Conservation (phyloP, 768 basidiomycete species). For the Naganishia vaughanmartiniae region DNA sequence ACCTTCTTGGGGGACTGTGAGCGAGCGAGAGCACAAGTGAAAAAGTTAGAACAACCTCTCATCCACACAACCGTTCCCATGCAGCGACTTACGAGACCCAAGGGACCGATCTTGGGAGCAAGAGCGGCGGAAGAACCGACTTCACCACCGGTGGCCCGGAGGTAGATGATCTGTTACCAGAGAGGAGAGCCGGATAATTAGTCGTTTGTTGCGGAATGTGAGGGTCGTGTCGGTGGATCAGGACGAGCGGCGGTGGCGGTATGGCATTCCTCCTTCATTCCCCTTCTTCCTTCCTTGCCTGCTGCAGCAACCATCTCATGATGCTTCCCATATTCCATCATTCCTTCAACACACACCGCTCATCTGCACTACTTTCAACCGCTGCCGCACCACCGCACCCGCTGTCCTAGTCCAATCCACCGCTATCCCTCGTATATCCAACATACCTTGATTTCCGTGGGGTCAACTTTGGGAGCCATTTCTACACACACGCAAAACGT, state of each 20-base stretch:
- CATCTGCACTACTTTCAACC: no score
- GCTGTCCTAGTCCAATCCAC: no score
- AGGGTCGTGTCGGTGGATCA: background rate
- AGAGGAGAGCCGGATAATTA: no score
- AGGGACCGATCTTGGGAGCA: conserved; percentile 99
- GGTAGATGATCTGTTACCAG: conserved; percentile 74
- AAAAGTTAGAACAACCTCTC: background rate
- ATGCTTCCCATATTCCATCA: background rate
- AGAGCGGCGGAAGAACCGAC: conserved; percentile 97
- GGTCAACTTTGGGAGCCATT: conserved; percentile 63
- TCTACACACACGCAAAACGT: background rate
- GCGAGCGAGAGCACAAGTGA: background rate
- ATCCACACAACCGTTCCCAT: background rate
- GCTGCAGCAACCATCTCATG: background rate
- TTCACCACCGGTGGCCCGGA: conserved; percentile 97
- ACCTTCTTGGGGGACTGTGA: conserved; percentile 97
- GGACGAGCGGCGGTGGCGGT: background rate
- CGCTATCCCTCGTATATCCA: no score
- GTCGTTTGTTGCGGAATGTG: no score
- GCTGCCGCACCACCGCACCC: no score
- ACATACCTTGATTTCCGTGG: conserved; percentile 79
- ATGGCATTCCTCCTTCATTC: background rate
- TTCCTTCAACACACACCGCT: background rate
- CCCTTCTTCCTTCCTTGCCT: background rate
- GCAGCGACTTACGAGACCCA: conserved; percentile 80